These are phyloP conservation scores for Beauveria bassiana DNA, from an alignment of 2,329 filamentous ascomycete genomes.

Conservation along the genomic window DNA sequence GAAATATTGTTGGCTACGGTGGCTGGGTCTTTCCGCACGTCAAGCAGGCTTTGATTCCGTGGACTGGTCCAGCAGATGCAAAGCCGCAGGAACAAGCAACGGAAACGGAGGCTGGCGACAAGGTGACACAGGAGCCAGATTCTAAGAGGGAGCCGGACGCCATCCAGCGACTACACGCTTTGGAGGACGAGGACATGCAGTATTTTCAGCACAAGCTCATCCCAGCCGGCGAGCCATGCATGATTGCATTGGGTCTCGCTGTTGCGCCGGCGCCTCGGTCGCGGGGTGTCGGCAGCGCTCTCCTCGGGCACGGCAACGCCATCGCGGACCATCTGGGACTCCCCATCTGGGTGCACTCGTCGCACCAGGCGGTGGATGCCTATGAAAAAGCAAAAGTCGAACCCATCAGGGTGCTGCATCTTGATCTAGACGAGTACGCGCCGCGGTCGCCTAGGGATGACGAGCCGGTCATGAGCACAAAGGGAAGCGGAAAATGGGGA, in stretches of 20 bases:
- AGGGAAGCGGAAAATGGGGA: slow-evolving; percentile 12
- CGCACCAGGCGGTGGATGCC: slow-evolving; percentile 12
- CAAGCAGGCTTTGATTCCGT: neutral
- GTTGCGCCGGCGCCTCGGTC: slow-evolving; percentile 11
- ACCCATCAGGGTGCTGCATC: slow-evolving; percentile 6
- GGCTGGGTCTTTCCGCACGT: slow-evolving; percentile 11
- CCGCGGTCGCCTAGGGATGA: slow-evolving; percentile 8
- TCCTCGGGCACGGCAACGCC: slow-evolving; percentile 9
- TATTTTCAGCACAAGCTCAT: slow-evolving; percentile 8
- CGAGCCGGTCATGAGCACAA: slow-evolving; percentile 12
- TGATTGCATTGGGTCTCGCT: slow-evolving; percentile 11
- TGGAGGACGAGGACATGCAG: slow-evolving; percentile 12
- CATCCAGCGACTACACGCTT: slow-evolving; percentile 9
- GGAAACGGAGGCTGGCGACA: neutral
- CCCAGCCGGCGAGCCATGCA: slow-evolving; percentile 10
- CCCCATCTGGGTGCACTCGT: slow-evolving; percentile 11
- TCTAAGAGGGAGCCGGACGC: neutral
- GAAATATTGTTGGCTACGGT: slow-evolving; percentile 10
- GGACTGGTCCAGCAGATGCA: slow-evolving; percentile 1
- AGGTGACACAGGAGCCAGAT: neutral
- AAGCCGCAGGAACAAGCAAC: neutral
- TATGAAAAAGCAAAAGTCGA: slow-evolving; percentile 11
- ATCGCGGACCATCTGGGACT: slow-evolving; percentile 9
- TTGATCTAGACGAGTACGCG: slow-evolving; percentile 13
- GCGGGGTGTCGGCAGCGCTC: slow-evolving; percentile 8